These are phyloP conservation scores for Phoma herbarum DNA, from an alignment of 2,329 filamentous ascomycete species.

Conservation along the genomic window DNA sequence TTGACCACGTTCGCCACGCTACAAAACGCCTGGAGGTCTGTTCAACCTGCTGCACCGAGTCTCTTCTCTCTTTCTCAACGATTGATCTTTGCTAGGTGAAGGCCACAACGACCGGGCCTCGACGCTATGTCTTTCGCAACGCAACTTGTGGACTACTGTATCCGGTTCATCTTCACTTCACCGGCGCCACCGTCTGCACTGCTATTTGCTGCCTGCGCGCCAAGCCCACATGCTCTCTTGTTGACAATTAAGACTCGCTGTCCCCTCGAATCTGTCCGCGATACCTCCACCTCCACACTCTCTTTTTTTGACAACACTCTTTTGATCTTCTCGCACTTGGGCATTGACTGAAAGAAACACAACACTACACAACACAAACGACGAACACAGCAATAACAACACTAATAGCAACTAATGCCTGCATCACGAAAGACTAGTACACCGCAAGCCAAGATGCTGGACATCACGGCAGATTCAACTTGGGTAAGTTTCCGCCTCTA, in stretches of 20 bases:
- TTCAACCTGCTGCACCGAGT: constrained; percentile 15
- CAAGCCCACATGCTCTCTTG: constrained; percentile 17
- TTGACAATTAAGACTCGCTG: neutral
- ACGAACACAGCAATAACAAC: neutral
- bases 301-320: constrained; percentile 10
- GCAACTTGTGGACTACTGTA: neutral
- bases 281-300: constrained; percentile 5
- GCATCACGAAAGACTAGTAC: neutral
- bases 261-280: constrained; percentile 3
- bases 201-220: constrained; percentile 6
- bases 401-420: neutral
- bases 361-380: neutral
- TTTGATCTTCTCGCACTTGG: constrained; percentile 6
- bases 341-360: neutral
- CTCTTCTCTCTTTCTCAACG: constrained; percentile 19
- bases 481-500: constrained; percentile 1
- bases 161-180: constrained; percentile 21
- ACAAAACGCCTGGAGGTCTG: constrained; percentile 3
- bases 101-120: constrained; percentile 12
- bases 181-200: constrained; percentile 3
- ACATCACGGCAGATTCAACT: neutral
- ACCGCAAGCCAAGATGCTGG: neutral
- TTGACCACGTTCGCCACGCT: constrained; percentile 4
- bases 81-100: constrained; percentile 10
- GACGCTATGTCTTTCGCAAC: constrained; percentile 1